Conservation (phyloP, 2,329 filamentous ascomycete genomes). For the Arthrobotrys sinensis region DNA sequence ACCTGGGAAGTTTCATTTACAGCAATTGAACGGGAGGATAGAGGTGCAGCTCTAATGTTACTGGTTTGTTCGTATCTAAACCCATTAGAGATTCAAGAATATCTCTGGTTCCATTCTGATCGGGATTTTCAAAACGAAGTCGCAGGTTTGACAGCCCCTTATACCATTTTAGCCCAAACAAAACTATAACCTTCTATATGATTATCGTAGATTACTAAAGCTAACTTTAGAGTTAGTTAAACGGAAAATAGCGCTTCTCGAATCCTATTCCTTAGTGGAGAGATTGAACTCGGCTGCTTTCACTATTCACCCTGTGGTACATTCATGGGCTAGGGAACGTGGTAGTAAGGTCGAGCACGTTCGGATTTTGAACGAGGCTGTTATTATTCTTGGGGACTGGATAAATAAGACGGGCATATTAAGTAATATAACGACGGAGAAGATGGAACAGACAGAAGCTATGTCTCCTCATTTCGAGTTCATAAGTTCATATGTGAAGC, state of each 20-base stretch:
- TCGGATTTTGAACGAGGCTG: not conserved
- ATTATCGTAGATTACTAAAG: not conserved
- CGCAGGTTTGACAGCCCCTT: slow-evolving; percentile 11
- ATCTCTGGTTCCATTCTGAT: slow-evolving; percentile 34
- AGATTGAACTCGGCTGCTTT: slow-evolving; percentile 21
- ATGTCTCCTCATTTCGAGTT: slow-evolving; percentile 8
- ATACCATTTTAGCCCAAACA: not conserved
- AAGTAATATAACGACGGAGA: not conserved
- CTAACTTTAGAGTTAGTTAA: slow-evolving; percentile 29
- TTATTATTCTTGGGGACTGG: not conserved
- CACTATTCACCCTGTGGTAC: slow-evolving; percentile 57
- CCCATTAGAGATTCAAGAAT: slow-evolving; percentile 57
- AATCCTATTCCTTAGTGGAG: slow-evolving; percentile 57
- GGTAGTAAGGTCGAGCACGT: not conserved
- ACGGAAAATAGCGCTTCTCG: slow-evolving; percentile 29
- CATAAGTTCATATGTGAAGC: slow-evolving; percentile 5
- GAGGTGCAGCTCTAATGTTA: slow-evolving; percentile 52
- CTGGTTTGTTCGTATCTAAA: slow-evolving; percentile 61
- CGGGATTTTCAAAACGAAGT: slow-evolving; percentile 1
- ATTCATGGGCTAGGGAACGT: slow-evolving; percentile 58
- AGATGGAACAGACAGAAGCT: not conserved
- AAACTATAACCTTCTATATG: too few relatives aligned
- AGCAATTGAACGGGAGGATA: slow-evolving; percentile 49
- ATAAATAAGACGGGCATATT: not conserved
- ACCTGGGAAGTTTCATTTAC: slow-evolving; percentile 60